Base-by-base conservation (phyloP, 805 yeast genomes). In the Kazachstania psychrophila region DNA sequence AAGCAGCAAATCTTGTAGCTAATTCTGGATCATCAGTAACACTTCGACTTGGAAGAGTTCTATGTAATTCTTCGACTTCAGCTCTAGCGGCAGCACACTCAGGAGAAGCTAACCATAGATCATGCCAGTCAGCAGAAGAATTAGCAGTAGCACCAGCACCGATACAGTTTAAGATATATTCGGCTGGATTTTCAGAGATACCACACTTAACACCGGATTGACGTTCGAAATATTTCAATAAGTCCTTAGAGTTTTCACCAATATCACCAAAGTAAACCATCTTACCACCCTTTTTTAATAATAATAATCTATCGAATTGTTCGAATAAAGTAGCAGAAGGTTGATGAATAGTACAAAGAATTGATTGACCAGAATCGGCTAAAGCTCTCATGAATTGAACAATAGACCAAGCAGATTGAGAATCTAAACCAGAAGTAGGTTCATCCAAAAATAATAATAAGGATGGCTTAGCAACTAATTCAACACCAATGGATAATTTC, bases 181-280 rank as follows among this genome's bases (percentile, higher is more conserved):
- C 88, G 23, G 87, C 87, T 17, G 88, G 87, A 46, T 80, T 80
- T 38, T 77, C 86, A 25, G 63, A 59, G 10, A 57, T 57, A 23
- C 63, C 67, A 64, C 92, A 82, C 36, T 70, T 67, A 41, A 77
- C 72, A 28, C 88, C 86, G 24, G 95, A 83, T 54, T 78, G 61
- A 46, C 69, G 69, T 61, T 81, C 88, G 51, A 81, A 81, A 58
- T 81, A 82, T 39, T 66, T 56, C 31, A 77, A 71, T 57, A 82
- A 65, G 3, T 76, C 65, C 26, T 47, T 40, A 35, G 82, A 79
- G 53, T 74, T 72, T 41, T 68, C 65, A 46, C 92, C 92, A 49
- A 81, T 74, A 44, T 80, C 87, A 48, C 94, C 94, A 55, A 80
- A 82, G 59, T 82, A 82, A 23, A 79, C 89, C 45, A 88, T 82